Percentiles rank a stretch among this genome's conserved stretches.
Conservation (phyloP, 2,329 filamentous ascomycete genomes). For the Cercospora janseana region DNA sequence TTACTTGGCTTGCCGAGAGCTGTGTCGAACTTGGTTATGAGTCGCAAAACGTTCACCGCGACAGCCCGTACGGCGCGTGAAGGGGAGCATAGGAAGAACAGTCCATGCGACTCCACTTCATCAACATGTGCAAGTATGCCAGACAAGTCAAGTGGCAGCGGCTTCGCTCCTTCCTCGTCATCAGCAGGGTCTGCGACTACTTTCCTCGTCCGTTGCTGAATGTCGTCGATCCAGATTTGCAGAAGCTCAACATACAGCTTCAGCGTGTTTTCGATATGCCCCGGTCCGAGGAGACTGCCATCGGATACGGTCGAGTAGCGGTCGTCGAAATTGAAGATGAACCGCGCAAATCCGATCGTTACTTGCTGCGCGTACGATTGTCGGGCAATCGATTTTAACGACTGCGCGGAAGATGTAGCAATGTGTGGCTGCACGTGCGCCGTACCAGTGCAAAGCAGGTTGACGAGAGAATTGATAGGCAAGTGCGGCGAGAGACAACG, state of each 20-base stretch:
- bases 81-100: slow-evolving; percentile 97
- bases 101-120: slow-evolving; percentile 90
- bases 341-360: slow-evolving; percentile 91
- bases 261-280: slow-evolving; percentile 91
- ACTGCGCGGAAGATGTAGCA: slow-evolving; percentile 85
- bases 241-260: slow-evolving; percentile 90
- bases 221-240: slow-evolving; percentile 97
- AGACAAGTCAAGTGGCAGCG: slow-evolving; percentile 67
- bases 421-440: slow-evolving; percentile 93
- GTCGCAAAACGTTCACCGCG: slow-evolving; percentile 84
- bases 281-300: slow-evolving; percentile 89
- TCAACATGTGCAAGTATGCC: slow-evolving; percentile 91
- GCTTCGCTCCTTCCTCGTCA: slow-evolving; percentile 45
- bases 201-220: slow-evolving; percentile 79
- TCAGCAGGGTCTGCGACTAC: slow-evolving; percentile 64
- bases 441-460: slow-evolving; percentile 91
- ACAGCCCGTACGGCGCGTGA: slow-evolving; percentile 85
- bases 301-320: slow-evolving; percentile 97
- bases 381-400: slow-evolving; percentile 88
- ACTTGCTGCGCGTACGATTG: slow-evolving; percentile 94
- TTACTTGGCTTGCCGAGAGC: slow-evolving; percentile 75
- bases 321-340: slow-evolving; percentile 98
- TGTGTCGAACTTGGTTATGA: slow-evolving; percentile 90
- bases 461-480: slow-evolving; percentile 89
- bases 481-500: slow-evolving; percentile 90